Conservation (phyloP, 805 yeast species). For the Isabelozyma heimii region DNA sequence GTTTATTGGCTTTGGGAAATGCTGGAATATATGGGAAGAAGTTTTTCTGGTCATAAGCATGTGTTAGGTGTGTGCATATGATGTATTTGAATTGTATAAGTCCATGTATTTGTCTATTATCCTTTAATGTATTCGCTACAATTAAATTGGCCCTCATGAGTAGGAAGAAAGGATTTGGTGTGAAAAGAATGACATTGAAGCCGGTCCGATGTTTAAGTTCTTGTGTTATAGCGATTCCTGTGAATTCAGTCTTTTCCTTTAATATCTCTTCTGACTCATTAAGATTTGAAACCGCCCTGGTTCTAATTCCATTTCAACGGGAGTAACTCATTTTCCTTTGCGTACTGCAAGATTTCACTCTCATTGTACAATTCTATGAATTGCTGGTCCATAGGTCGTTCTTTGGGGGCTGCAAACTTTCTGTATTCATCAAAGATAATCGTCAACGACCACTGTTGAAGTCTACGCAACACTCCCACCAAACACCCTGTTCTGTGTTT, state of each 20-base stretch:
- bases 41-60: conserved; percentile 47
- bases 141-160: no score
- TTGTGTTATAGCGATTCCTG: not conserved
- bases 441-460: conserved; percentile 90
- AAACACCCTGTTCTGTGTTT: conserved; percentile 96
- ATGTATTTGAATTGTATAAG: no score
- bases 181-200: no score
- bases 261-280: not conserved
- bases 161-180: no score
- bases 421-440: conserved; percentile 96
- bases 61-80: conserved; percentile 7
- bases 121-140: no score
- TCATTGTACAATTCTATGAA: conserved; percentile 88
- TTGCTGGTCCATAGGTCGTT: conserved; percentile 93
- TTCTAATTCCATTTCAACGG: conserved; percentile 65
- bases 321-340: conserved; percentile 52
- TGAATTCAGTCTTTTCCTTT: not conserved
- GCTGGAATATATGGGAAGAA: conserved; percentile 67
- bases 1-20: conserved; percentile 59
- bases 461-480: conserved; percentile 84
- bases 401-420: conserved; percentile 91
- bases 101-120: no score
- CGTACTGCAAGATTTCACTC: conserved; percentile 53
- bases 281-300: not conserved
- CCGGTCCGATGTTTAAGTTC: no score